Conservation (phyloP, 768 basidiomycete species). For the Suillus weaverae region DNA sequence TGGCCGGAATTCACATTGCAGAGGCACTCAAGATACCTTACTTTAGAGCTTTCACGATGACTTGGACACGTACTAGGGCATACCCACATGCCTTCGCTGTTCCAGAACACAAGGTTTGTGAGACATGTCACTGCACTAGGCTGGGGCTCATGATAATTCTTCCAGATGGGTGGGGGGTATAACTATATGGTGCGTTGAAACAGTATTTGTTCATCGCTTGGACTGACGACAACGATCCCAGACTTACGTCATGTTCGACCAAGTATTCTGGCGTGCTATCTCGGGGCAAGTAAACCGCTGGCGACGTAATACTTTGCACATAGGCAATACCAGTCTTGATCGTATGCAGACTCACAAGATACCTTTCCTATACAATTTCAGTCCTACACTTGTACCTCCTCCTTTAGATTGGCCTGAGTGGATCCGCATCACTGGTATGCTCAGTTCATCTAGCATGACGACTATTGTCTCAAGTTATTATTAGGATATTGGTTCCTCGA, state of each 20-base stretch:
- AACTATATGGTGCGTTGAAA: constrained; percentile 87
- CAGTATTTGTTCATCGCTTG: constrained; percentile 11
- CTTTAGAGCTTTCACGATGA: constrained; percentile 96
- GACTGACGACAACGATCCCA: constrained; percentile 26
- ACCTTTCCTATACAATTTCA: constrained; percentile 98
- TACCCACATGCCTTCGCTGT: constrained; percentile 99
- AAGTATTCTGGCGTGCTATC: constrained; percentile 96
- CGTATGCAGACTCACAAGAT: constrained; percentile 98
- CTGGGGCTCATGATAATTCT: constrained; percentile 17
- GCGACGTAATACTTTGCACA: constrained; percentile 73
- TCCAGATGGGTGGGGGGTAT: constrained; percentile 91
- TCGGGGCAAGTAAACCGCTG: constrained; percentile 94
- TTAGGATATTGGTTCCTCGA: constrained; percentile 97
- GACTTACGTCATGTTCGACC: constrained; percentile 97
- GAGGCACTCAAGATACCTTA: constrained; percentile 93
- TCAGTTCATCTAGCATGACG: constrained; percentile 9
- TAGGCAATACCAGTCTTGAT: constrained; percentile 84
- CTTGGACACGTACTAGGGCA: constrained; percentile 94
- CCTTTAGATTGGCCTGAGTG: constrained; percentile 99
- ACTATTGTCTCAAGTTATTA: constrained; percentile 6
- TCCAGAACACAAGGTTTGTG: constrained; percentile 82
- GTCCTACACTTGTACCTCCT: constrained; percentile 84
- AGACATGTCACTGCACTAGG: constrained; percentile 6
- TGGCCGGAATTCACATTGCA: constrained; percentile 96
- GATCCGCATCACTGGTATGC: constrained; percentile 86